Percentiles rank a stretch among this genome's conserved stretches.
These are phyloP conservation scores for Emiliania huxleyi DNA, from an alignment of 78 protist species.

Conservation along the genomic window DNA sequence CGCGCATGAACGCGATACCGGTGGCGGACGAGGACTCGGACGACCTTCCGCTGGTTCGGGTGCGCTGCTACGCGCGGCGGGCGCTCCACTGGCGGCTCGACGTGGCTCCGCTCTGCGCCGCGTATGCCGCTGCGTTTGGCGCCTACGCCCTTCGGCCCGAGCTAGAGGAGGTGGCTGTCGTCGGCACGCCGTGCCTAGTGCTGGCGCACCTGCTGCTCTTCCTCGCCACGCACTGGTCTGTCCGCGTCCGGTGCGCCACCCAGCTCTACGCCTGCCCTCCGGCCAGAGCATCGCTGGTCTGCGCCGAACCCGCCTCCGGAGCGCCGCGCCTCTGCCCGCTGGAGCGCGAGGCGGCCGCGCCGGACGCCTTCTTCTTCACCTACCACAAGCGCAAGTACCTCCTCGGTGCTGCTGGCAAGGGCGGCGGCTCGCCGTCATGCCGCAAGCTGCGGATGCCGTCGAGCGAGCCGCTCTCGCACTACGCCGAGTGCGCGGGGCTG, in stretches of 20 bases:
- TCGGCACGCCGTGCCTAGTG: background rate
- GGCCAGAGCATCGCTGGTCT: background rate
- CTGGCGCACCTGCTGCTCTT: background rate
- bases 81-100: background rate
- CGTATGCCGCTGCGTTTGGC: background rate
- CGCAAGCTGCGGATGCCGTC: background rate
- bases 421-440: background rate
- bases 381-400: constrained; percentile 11
- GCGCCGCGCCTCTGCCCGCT: background rate
- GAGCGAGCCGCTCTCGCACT: background rate
- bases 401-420: background rate
- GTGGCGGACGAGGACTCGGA: background rate
- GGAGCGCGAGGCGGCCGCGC: too few relatives aligned
- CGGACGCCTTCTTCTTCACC: background rate
- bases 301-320: background rate
- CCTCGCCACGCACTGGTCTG: background rate
- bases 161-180: too few relatives aligned
- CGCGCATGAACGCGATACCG: too few relatives aligned
- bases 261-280: background rate
- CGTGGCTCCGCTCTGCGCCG: background rate
- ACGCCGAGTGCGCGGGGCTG: background rate
- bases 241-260: background rate
- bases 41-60: background rate
- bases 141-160: background rate
- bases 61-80: background rate